Conservation (phyloP, 2,329 filamentous ascomycete genomes). For the Calonectria pseudoreteaudii region DNA sequence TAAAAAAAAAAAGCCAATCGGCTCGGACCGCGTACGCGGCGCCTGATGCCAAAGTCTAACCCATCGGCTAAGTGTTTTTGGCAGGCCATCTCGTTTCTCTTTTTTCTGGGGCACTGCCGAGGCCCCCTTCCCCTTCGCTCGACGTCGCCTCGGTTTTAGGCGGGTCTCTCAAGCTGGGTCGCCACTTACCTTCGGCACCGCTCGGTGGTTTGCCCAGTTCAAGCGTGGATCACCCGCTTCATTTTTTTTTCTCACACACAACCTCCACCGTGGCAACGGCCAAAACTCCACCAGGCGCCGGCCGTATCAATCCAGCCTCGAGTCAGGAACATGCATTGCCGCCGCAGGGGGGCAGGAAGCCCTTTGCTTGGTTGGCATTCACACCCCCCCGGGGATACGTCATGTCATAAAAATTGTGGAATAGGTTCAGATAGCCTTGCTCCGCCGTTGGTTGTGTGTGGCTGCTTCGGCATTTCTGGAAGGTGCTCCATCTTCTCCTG, state of each 20-base stretch:
- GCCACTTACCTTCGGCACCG: neutral
- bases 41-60: neutral
- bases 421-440: neutral
- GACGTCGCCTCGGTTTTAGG: conserved; percentile 3
- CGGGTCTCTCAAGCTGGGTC: neutral
- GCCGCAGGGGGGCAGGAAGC: neutral
- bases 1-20: neutral
- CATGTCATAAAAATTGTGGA: neutral
- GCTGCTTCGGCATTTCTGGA: neutral
- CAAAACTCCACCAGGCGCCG: conserved; percentile 12
- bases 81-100: neutral
- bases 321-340: neutral
- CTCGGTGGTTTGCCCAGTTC: conserved; percentile 8
- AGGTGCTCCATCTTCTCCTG: neutral
- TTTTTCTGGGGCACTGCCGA: neutral
- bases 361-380: neutral
- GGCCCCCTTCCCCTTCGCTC: neutral
- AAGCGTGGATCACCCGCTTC: neutral
- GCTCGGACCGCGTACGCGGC: conserved; percentile 1
- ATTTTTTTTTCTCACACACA: conserved; percentile 1
- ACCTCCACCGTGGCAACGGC: conserved; percentile 1
- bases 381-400: neutral
- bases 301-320: neutral
- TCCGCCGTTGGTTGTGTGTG: neutral
- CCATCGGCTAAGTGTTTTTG: neutral